phyloP scores from a whole-genome alignment of 2,329 filamentous ascomycete genomes.

The Alternaria novae-zelandiae region DNA sequence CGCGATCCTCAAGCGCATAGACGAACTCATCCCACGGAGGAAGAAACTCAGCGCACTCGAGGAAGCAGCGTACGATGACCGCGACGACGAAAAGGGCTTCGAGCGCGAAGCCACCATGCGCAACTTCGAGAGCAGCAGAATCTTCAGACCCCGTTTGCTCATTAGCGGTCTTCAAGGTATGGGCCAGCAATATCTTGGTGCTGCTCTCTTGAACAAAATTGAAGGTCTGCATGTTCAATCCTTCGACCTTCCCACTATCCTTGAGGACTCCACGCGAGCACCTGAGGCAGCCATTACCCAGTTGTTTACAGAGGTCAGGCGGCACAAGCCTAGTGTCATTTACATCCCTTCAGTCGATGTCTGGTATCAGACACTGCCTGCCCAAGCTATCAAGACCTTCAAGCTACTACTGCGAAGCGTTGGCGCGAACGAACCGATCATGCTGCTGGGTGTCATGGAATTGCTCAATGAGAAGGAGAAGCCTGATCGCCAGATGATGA shows the following conservation, averaged over 20 bases:
- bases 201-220: constrained; percentile 85
- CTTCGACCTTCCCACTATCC: constrained; percentile 86
- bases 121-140: constrained; percentile 79
- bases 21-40: constrained; percentile 79
- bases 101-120: constrained; percentile 77
- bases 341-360: constrained; percentile 89
- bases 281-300: constrained; percentile 89
- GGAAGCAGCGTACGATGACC: constrained; percentile 90
- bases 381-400: constrained; percentile 77
- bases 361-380: constrained; percentile 78
- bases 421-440: constrained; percentile 86
- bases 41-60: constrained; percentile 89
- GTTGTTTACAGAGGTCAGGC: constrained; percentile 88
- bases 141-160: constrained; percentile 87
- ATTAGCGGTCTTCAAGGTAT: constrained; percentile 85
- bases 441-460: constrained; percentile 87
- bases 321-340: constrained; percentile 94
- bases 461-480: constrained; percentile 63
- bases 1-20: constrained; percentile 71
- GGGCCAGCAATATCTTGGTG: constrained; percentile 89
- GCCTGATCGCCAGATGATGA: constrained; percentile 68
- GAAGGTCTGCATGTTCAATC: constrained; percentile 94
- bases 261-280: constrained; percentile 81
- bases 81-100: constrained; percentile 83
- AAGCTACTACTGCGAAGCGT: constrained; percentile 80